phyloP scores from a whole-genome alignment of 2,329 filamentous ascomycete genomes.

The Xylaria polymorpha region DNA sequence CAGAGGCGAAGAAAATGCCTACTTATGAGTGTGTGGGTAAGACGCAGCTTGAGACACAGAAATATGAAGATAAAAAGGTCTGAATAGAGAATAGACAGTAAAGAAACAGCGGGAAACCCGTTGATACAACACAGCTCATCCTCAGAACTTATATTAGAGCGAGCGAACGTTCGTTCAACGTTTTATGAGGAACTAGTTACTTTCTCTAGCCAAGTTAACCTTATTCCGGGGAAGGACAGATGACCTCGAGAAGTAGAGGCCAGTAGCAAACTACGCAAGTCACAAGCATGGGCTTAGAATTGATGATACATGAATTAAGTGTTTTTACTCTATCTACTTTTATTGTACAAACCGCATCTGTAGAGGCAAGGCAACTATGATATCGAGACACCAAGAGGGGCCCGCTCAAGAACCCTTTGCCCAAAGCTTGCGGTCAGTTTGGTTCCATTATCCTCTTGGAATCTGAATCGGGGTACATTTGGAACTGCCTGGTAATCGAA shows the following conservation, averaged over 20 bases:
- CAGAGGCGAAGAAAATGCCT: no score
- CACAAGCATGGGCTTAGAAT: background rate
- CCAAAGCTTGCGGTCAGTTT: constrained; percentile 5
- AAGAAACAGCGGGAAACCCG: no score
- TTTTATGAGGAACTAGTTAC: background rate
- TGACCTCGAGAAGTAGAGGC: no score
- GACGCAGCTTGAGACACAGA: no score
- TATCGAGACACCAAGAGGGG: background rate
- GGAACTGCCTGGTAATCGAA: background rate
- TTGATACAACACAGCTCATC: no score
- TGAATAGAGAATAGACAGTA: no score
- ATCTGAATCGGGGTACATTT: constrained; percentile 5
- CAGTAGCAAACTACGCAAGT: background rate
- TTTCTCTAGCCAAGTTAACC: background rate
- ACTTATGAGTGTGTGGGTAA: no score
- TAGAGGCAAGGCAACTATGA: background rate
- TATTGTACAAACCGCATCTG: constrained; percentile 21
- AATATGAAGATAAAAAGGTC: no score
- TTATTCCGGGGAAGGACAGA: background rate
- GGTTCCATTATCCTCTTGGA: background rate
- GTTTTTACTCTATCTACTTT: constrained; percentile 38
- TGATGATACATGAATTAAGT: constrained; percentile 23
- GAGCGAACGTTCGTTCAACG: no score
- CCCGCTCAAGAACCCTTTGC: background rate
- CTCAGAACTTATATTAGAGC: no score